Conservation (phyloP, 2,329 filamentous ascomycete genomes). For the Ophiostoma sp. region DNA sequence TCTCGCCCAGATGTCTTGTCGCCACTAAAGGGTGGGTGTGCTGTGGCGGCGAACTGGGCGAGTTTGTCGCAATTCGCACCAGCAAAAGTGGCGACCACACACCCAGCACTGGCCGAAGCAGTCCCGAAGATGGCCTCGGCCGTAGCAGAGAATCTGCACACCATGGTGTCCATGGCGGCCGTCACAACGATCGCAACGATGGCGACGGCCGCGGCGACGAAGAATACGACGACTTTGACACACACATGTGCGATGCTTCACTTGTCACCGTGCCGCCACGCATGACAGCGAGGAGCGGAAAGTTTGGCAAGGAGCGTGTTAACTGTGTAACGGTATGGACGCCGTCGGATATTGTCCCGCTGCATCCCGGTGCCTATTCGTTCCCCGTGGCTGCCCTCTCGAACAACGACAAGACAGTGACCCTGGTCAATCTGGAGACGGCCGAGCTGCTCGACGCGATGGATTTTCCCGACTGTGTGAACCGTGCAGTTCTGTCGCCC, state of each 20-base stretch:
- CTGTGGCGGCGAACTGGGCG: slow-evolving; percentile 80
- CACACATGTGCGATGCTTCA: background rate
- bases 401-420: slow-evolving; percentile 89
- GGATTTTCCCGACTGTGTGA: slow-evolving; percentile 77
- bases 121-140: background rate
- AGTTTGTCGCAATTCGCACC: slow-evolving; percentile 75
- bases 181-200: background rate
- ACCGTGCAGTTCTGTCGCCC: slow-evolving; percentile 89
- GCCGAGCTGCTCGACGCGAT: slow-evolving; percentile 62
- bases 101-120: background rate
- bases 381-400: slow-evolving; percentile 64
- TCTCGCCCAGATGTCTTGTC: slow-evolving; percentile 78
- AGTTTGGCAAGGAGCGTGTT: slow-evolving; percentile 55
- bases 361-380: slow-evolving; percentile 40
- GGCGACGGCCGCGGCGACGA: slow-evolving; percentile 28
- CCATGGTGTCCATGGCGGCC: background rate
- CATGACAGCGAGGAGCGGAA: slow-evolving; percentile 45
- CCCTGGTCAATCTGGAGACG: slow-evolving; percentile 70
- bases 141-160: background rate
- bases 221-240: slow-evolving; percentile 25
- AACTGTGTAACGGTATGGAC: slow-evolving; percentile 64
- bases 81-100: background rate
- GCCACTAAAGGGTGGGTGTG: slow-evolving; percentile 83
- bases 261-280: slow-evolving; percentile 21
- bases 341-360: slow-evolving; percentile 38